Evolutionary conservation across 1,284 basidiomycete genomes (phyloP).

Genomic region (Austropuccinia psidii): DNA sequence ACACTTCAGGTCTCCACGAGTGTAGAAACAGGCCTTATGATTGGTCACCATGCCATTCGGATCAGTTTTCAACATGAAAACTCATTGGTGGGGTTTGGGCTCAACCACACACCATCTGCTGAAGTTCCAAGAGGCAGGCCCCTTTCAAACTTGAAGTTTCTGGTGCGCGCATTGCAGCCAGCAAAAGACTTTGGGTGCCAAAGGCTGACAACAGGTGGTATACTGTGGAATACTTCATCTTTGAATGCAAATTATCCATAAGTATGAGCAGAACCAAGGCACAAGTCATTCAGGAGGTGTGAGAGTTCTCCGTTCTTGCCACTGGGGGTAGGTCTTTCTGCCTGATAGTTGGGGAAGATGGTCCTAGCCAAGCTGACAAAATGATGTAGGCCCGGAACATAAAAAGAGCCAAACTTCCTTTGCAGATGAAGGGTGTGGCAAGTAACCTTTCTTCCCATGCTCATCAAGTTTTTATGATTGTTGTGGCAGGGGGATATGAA

Average conservation of each 20-base stretch:
- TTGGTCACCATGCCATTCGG: too few species aligned
- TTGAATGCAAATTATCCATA: neutral
- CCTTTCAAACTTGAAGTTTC: neutral
- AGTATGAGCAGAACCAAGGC: neutral
- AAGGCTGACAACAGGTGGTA: neutral
- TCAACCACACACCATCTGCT: neutral
- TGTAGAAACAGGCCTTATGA: too few species aligned
- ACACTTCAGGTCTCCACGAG: too few species aligned
- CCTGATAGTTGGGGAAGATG: neutral
- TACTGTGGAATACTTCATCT: neutral
- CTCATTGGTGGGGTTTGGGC: too few species aligned
- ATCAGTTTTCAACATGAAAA: too few species aligned
- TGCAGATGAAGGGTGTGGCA: neutral
- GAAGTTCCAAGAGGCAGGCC: neutral
- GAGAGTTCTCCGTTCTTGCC: neutral
- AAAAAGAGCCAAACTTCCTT: conserved; percentile 9
- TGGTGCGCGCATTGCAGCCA: neutral
- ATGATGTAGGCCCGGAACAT: neutral
- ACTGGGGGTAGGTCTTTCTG: neutral
- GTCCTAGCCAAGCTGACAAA: neutral
- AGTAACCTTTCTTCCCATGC: neutral
- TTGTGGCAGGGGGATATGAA: neutral
- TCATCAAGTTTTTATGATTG: neutral
- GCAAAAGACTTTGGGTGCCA: neutral
- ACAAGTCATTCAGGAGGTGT: neutral